Evolutionary conservation across 306 rosid species (phyloP), one percentile per base, ranked within the genome.

Genomic region (Cercis canadensis): DNA sequence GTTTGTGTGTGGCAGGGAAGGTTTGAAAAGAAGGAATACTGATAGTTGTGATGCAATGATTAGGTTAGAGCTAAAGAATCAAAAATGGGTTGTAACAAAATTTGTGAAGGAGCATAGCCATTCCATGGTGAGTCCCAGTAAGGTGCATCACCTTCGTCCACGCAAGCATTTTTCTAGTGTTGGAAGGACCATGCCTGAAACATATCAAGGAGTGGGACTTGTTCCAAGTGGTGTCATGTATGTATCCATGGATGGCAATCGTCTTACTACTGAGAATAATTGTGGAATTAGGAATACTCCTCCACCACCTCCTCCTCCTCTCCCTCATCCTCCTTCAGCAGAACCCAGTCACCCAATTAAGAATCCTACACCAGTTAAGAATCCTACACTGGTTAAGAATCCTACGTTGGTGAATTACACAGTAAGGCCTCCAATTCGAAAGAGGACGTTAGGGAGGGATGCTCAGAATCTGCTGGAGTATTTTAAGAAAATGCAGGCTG

Each of bases 401-500:
- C 56, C 85, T 49, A 63, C 81, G 41, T 51, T 53, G 13, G 24
- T 75, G 67, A 89, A 74, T 81, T 79, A 74, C 81, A 63, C 84
- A 69, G 61, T 77, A 62, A 85, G 82, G 82, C 81, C 87, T 57
- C 63, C 72, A 67, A 68, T 51, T 56, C 88, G 79, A 21, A 92
- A 78, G 77, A 83, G 88, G 83, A 86, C 96, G 63, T 57, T 92
- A 40, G 98, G 98, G 65, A 92, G 79, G 83, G 98, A 89, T 81
- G 95, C 92, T 67, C 98, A 89, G 75, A 86, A 86, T 79, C 77
- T 92, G 76, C 86, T 92, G 57, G 96, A 92, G 83, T 92, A 92
- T 86, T 88, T 92, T 70, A 92, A 86, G 87, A 92, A 89, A 85
- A 92, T 92, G 98, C 98, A 92, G 81, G 96, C 90, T 21, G 96